Percentiles rank a stretch among this genome's conserved stretches.
Conservation (phyloP, 2,329 filamentous ascomycete genomes). For the Trichoderma lentiforme region DNA sequence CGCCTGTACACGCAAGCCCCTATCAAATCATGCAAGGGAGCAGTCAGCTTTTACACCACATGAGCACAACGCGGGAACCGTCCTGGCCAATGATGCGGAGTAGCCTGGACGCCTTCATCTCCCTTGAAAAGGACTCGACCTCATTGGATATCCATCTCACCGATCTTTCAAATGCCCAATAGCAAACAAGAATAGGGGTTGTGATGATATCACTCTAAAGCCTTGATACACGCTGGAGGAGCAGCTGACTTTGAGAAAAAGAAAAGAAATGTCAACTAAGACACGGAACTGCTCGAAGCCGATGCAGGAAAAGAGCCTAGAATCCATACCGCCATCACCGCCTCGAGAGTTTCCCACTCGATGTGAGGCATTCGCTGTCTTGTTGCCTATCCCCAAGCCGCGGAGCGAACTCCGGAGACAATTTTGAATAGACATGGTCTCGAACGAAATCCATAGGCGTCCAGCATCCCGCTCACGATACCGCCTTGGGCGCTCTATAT, state of each 20-base stretch:
- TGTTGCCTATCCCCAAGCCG: background rate
- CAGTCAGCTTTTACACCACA: background rate
- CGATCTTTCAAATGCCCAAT: background rate
- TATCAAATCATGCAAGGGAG: background rate
- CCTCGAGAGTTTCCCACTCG: background rate
- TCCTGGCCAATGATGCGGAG: background rate
- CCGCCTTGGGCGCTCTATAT: background rate
- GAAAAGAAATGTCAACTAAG: background rate
- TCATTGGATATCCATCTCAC: background rate
- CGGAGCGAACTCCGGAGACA: background rate
- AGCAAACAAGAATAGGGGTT: background rate
- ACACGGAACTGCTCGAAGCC: background rate
- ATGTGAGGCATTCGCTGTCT: background rate
- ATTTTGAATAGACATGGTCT: background rate
- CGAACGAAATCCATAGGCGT: background rate
- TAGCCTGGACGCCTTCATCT: background rate
- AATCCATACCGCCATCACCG: background rate
- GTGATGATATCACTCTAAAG: background rate
- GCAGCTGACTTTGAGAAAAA: background rate
- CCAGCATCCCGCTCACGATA: background rate
- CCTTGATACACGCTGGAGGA: background rate
- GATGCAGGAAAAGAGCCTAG: background rate
- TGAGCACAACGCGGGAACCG: background rate
- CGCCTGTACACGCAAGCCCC: background rate
- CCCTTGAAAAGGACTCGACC: background rate